phyloP scores from a whole-genome alignment of 148 eudicot species.

The Cornus florida region DNA sequence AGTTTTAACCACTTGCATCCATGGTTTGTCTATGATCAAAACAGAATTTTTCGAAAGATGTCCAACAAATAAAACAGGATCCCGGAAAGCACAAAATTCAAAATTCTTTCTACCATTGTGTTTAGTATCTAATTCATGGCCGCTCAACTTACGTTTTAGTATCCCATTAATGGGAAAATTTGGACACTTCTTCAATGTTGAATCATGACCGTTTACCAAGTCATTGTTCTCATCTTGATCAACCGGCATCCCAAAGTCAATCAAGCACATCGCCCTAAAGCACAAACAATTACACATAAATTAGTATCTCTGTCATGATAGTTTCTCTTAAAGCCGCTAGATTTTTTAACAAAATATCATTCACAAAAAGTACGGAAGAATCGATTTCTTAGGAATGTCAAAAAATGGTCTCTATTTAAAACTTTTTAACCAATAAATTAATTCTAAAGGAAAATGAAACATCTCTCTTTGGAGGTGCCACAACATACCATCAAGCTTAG shows the following conservation, averaged over 20 bases:
- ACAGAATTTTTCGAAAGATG: constrained; percentile 71
- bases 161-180: constrained; percentile 34
- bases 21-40: constrained; percentile 80
- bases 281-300: neutral
- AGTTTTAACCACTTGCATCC: constrained; percentile 72
- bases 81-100: constrained; percentile 47
- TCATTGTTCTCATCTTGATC: constrained; percentile 42
- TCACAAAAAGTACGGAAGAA: neutral
- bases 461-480: no score
- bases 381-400: neutral
- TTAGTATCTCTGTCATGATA: neutral
- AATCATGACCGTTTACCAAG: constrained; percentile 35
- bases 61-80: constrained; percentile 84
- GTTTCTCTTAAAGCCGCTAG: neutral
- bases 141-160: constrained; percentile 52
- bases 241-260: constrained; percentile 78
- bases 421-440: neutral
- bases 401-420: neutral
- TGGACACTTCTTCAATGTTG: constrained; percentile 33
- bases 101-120: constrained; percentile 55
- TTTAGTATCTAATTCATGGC: constrained; percentile 30
- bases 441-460: no score
- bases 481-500: no score
- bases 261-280: constrained; percentile 86
- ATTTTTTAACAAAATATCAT: neutral